phyloP scores from a whole-genome alignment of 306 rosid species.

The barrel medic (Medicago truncatula) region DNA sequence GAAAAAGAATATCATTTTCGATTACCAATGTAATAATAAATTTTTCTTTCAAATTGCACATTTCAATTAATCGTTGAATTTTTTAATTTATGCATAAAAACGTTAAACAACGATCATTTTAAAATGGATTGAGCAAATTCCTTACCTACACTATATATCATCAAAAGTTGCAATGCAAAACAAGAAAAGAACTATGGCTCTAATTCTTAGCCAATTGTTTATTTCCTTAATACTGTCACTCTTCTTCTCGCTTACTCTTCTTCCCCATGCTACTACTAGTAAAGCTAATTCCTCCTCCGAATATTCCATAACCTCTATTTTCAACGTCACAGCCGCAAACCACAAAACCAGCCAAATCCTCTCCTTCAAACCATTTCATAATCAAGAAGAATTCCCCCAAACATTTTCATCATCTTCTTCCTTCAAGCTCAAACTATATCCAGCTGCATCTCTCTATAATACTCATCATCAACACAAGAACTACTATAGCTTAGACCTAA shows the following conservation, averaged over 20 bases:
- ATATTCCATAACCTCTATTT: neutral
- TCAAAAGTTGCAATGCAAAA: too few relatives aligned
- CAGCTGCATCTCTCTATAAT: neutral
- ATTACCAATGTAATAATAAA: too few relatives aligned
- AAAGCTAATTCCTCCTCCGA: neutral
- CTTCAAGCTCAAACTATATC: neutral
- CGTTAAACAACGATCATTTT: too few relatives aligned
- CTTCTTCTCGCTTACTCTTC: too few relatives aligned
- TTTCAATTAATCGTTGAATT: too few relatives aligned
- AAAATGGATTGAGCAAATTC: too few relatives aligned
- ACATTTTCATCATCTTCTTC: neutral
- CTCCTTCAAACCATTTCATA: neutral
- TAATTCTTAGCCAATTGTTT: neutral
- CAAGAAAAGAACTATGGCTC: neutral
- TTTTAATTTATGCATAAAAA: too few relatives aligned
- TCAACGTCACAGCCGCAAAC: neutral
- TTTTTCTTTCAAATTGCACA: too few relatives aligned
- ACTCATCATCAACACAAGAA: neutral
- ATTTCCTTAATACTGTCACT: neutral
- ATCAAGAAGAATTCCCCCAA: neutral
- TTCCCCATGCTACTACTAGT: neutral
- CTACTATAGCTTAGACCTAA: neutral
- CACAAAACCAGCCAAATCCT: neutral
- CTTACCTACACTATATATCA: neutral
- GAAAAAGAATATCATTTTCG: too few relatives aligned